Evolutionary conservation across 192 early-diverging fungal genomes (phyloP).

Genomic region (Diversispora epigaea): DNA sequence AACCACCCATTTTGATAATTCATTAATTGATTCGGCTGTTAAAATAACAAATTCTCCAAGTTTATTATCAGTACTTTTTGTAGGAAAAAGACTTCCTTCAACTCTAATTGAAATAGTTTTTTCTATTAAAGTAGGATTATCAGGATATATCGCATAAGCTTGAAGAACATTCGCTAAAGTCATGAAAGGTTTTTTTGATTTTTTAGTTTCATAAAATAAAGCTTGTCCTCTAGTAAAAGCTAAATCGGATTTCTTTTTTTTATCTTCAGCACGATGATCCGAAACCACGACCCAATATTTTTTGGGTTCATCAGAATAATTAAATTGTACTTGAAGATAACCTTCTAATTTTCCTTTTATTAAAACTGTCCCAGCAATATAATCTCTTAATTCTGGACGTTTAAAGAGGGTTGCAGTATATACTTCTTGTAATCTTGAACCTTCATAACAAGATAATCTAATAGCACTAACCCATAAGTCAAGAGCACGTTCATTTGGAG

Average conservation of each 20-base stretch:
- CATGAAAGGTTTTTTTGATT: slow-evolving; percentile 49
- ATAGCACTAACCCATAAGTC: slow-evolving; percentile 71
- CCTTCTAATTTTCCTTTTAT: slow-evolving; percentile 56
- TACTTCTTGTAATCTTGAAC: slow-evolving; percentile 70
- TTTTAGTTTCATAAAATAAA: slow-evolving; percentile 52
- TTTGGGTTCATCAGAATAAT: slow-evolving; percentile 49
- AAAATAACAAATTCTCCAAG: slow-evolving; percentile 32
- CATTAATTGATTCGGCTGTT: slow-evolving; percentile 36
- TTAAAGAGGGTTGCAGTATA: slow-evolving; percentile 62
- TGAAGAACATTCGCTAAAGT: slow-evolving; percentile 55
- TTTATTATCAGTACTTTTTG: slow-evolving; percentile 21
- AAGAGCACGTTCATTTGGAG: slow-evolving; percentile 53
- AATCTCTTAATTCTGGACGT: slow-evolving; percentile 45
- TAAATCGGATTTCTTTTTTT: slow-evolving; percentile 49
- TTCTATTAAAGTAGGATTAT: slow-evolving; percentile 43
- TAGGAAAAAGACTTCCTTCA: slow-evolving; percentile 40
- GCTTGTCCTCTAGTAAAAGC: slow-evolving; percentile 48
- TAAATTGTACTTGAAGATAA: slow-evolving; percentile 54
- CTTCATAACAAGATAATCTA: slow-evolving; percentile 74
- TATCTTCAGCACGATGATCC: slow-evolving; percentile 52
- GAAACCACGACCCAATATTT: slow-evolving; percentile 53
- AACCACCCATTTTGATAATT: slow-evolving; percentile 46
- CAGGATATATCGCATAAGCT: slow-evolving; percentile 59
- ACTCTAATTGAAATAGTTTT: slow-evolving; percentile 40
- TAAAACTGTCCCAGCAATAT: slow-evolving; percentile 53